Evolutionary conservation across 176 grass and related monocot genomes (phyloP), one percentile per base, ranked within the genome.

Genomic region (Aegilops longissima): DNA sequence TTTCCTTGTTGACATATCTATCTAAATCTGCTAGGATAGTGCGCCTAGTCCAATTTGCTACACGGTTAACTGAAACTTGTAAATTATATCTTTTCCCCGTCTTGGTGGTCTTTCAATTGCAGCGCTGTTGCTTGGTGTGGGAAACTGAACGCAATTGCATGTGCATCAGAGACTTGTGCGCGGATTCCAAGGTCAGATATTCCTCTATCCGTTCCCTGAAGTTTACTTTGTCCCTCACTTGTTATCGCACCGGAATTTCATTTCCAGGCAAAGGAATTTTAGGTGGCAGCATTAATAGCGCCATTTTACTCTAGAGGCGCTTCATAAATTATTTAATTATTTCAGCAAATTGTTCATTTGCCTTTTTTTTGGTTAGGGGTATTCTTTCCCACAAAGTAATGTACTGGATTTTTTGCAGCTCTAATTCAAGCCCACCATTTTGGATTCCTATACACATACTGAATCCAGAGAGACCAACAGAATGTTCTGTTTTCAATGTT

Each of bases 391-490:
- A 17, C 45, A 61, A 76, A 89, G 49, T 73, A 31, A 86, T 82
- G 38, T 42, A 82, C 47, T 44, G 16, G 52, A 51, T 84, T 84
- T 84, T 81, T 93, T 77, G 54, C 97, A 99, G 94, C 83, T 96
- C 97, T 30, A 96, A 87, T 84, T 87, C 94, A 86, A 96, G 91
- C 4, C 89, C 97, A 58, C 97, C 97, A 66, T 99, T 99, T 87
- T 99, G 97, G 97, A 96, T 99, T 86, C 97, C 97, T 10, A 96
- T 99, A 93, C 97, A 99, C 86, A 92, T 96, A 73, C 61, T 99
- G 80, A 99, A 99, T 86, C 94, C 92, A 9, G 97, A 99, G 90
- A 96, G 97, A 89, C 97, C 97, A 39, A 99, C 94, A 61, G 97
- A 96, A 90, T 99, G 94, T 90, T 90, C 92, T 61, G 92, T 96